A percentile compares a stretch with the other conserved stretches of the same genome.
Evolutionary conservation across 2,329 filamentous ascomycete species (phyloP).

Genomic region (Macrophomina pseudophaseolina): DNA sequence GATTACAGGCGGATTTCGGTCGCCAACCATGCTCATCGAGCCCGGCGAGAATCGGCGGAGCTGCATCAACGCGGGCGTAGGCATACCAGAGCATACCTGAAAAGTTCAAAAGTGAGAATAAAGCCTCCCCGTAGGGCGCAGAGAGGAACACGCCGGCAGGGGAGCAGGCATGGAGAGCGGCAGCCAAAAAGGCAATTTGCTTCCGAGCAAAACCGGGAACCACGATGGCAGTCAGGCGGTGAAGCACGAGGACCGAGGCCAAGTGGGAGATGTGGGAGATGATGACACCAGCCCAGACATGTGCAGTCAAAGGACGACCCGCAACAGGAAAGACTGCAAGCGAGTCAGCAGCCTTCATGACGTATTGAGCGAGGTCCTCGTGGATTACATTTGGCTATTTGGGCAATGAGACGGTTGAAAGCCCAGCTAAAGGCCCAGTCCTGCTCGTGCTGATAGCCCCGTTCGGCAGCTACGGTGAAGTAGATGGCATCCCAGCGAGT

Average conservation of each 20-base stretch:
- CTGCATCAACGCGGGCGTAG: slow-evolving; percentile 38
- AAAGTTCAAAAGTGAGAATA: slow-evolving; percentile 80
- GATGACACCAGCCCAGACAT: slow-evolving; percentile 63
- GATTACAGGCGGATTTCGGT: slow-evolving; percentile 33
- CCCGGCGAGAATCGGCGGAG: neutral
- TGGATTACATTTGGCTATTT: slow-evolving; percentile 47
- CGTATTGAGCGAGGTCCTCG: slow-evolving; percentile 12
- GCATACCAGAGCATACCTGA: slow-evolving; percentile 73
- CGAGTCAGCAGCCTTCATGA: slow-evolving; percentile 13
- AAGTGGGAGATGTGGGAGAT: slow-evolving; percentile 79
- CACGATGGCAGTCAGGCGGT: slow-evolving; percentile 66
- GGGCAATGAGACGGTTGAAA: slow-evolving; percentile 53
- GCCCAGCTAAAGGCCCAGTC: slow-evolving; percentile 81
- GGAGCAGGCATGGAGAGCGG: slow-evolving; percentile 78
- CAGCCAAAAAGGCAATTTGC: slow-evolving; percentile 69
- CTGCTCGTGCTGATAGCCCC: slow-evolving; percentile 76
- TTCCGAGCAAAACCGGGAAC: slow-evolving; percentile 37
- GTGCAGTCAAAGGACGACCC: slow-evolving; percentile 31
- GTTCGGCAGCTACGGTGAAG: slow-evolving; percentile 66
- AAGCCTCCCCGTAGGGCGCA: slow-evolving; percentile 80
- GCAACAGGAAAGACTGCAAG: slow-evolving; percentile 25
- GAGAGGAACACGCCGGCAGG: slow-evolving; percentile 90
- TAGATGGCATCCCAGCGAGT: slow-evolving; percentile 85
- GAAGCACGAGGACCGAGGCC: slow-evolving; percentile 73
- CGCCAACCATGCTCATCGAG: neutral